A percentile compares a stretch with the other conserved stretches of the same genome.
Evolutionary conservation across 139 green algal genomes (phyloP).

Genomic region (Tetradesmus lagerheimii): DNA sequence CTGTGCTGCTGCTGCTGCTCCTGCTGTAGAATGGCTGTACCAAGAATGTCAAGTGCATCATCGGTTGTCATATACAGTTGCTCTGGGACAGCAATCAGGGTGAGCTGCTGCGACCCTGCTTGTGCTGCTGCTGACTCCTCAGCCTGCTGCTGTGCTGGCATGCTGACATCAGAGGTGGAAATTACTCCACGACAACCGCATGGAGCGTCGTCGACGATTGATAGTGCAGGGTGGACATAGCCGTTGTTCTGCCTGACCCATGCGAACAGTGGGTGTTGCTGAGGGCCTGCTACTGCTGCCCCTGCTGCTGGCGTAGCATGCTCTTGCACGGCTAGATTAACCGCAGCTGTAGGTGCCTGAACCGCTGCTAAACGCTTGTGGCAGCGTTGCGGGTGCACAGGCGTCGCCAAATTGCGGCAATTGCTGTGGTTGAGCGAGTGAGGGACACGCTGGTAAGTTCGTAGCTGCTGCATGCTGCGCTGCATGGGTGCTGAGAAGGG

Average conservation of each 20-base stretch:
- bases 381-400: neutral
- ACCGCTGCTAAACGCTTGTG: neutral
- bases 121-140: neutral
- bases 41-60: slow-evolving; percentile 9
- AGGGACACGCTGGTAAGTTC: neutral
- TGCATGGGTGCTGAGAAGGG: neutral
- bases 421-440: neutral
- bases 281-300: neutral
- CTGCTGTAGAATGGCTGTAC: slow-evolving; percentile 2
- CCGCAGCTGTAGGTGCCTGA: too few species aligned
- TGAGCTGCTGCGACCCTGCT: neutral
- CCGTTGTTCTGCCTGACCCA: slow-evolving; percentile 42
- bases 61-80: slow-evolving; percentile 48
- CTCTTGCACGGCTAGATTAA: neutral
- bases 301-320: neutral
- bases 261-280: neutral
- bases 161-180: neutral
- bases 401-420: neutral
- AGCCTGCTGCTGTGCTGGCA: neutral
- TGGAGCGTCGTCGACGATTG: slow-evolving; percentile 19
- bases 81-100: slow-evolving; percentile 49
- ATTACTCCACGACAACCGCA: slow-evolving; percentile 53
- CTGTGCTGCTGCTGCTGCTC: slow-evolving; percentile 3
- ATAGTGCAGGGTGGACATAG: slow-evolving; percentile 11
- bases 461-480: neutral